These are phyloP conservation scores for Penicillium sp. DNA, from an alignment of 2,329 filamentous ascomycete genomes.

Conservation along the genomic window DNA sequence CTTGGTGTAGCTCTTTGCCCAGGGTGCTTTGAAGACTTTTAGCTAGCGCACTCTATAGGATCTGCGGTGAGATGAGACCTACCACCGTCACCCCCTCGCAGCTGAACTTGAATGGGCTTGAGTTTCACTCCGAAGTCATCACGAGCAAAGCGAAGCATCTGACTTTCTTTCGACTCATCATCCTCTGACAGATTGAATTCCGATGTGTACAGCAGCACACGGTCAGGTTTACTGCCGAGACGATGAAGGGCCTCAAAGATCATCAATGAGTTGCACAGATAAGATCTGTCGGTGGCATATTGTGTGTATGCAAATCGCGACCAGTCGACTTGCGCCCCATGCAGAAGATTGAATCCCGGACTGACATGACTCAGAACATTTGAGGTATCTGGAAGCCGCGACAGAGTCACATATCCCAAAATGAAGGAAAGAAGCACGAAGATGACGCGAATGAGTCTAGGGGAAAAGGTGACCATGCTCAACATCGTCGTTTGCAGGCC, in stretches of 20 bases:
- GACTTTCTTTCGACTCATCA: conserved; percentile 33
- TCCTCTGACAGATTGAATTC: neutral
- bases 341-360: neutral
- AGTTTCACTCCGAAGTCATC: conserved; percentile 51
- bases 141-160: conserved; percentile 48
- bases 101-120: conserved; percentile 39
- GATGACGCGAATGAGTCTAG: neutral
- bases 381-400: neutral
- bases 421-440: neutral
- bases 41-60: neutral
- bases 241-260: conserved; percentile 31
- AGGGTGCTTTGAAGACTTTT: conserved; percentile 47
- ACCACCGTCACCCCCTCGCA: neutral
- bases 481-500: neutral
- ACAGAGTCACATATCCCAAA: neutral
- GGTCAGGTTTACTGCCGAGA: conserved; percentile 29
- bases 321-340: conserved; percentile 21
- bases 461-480: neutral
- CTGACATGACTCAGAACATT: neutral
- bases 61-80: no score
- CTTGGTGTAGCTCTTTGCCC: conserved; percentile 65
- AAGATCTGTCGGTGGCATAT: conserved; percentile 30
- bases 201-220: conserved; percentile 6
- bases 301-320: conserved; percentile 33
- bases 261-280: conserved; percentile 39